phyloP scores from a whole-genome alignment of 768 basidiomycete species.

The Pholiota molesta region DNA sequence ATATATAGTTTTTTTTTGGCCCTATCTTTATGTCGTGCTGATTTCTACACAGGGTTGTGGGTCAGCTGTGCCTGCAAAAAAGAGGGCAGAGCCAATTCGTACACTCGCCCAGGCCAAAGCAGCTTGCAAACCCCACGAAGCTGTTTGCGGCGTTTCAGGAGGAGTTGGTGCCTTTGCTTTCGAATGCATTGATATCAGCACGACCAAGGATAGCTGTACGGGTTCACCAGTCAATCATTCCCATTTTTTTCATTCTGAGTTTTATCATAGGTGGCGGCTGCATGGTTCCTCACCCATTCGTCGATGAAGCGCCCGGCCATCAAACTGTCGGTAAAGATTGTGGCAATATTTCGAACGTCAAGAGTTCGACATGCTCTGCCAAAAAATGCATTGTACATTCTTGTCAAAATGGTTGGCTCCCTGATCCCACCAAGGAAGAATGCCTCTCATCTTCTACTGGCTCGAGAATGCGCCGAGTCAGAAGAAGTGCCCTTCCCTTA shows the following conservation, averaged over 20 bases:
- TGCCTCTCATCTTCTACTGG: conserved; percentile 22
- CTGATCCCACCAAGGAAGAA: conserved; percentile 17
- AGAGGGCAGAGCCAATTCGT: conserved; percentile 20
- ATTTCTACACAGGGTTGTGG: conserved; percentile 38
- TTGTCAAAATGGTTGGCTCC: conserved; percentile 32
- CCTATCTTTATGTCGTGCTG: conserved; percentile 1
- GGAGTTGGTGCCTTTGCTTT: conserved; percentile 29
- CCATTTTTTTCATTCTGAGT: background rate
- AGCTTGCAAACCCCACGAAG: conserved; percentile 30
- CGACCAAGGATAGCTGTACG: conserved; percentile 43
- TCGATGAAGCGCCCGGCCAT: conserved; percentile 15
- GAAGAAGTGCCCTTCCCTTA: conserved; percentile 16
- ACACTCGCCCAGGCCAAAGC: conserved; percentile 33
- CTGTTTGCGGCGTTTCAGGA: conserved; percentile 42
- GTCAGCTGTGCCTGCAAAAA: conserved; percentile 34
- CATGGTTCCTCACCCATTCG: conserved; percentile 35
- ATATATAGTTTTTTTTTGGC: conserved; percentile 2
- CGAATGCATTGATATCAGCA: conserved; percentile 41
- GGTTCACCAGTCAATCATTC: conserved; percentile 3
- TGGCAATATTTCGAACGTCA: conserved; percentile 28
- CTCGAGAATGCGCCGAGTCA: conserved; percentile 23
- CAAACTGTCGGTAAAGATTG: conserved; percentile 30
- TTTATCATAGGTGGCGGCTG: conserved; percentile 42
- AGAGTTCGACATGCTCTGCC: conserved; percentile 26
- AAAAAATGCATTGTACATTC: conserved; percentile 30